Conservation (phyloP, 1,139 yeast species). For the Geotrichum carabidarum region DNA sequence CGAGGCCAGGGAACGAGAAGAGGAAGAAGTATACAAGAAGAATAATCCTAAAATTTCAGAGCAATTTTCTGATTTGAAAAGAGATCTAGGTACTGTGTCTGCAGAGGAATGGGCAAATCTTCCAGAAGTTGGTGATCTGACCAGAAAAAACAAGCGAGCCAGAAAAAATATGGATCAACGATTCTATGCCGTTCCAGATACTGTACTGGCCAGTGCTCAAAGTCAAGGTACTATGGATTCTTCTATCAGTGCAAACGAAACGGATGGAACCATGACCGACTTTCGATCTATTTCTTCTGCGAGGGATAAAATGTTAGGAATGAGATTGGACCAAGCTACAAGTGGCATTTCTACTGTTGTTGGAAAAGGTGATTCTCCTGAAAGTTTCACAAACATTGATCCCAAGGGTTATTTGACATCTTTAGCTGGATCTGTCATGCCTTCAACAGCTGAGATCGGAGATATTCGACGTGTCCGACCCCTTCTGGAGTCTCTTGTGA, state of each 20-base stretch:
- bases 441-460: slow-evolving; percentile 37
- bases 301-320: slow-evolving; percentile 48
- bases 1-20: slow-evolving; percentile 34
- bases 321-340: slow-evolving; percentile 42
- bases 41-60: slow-evolving; percentile 37
- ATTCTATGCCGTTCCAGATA: slow-evolving; percentile 80
- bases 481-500: slow-evolving; percentile 62
- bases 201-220: slow-evolving; percentile 43
- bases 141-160: slow-evolving; percentile 69
- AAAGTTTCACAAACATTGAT: slow-evolving; percentile 31
- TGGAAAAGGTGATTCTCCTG: slow-evolving; percentile 23
- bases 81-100: slow-evolving; percentile 54
- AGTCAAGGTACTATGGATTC: slow-evolving; percentile 36
- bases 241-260: slow-evolving; percentile 32
- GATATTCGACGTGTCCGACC: slow-evolving; percentile 57
- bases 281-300: slow-evolving; percentile 51
- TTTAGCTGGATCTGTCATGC: slow-evolving; percentile 28
- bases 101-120: slow-evolving; percentile 72
- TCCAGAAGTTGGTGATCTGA: slow-evolving; percentile 88
- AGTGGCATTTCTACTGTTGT: slow-evolving; percentile 17
- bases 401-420: slow-evolving; percentile 42
- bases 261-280: slow-evolving; percentile 39
- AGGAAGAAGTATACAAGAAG: slow-evolving; percentile 27
- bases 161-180: slow-evolving; percentile 63
- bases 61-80: slow-evolving; percentile 58